Base-by-base conservation (phyloP, 2,329 filamentous ascomycete species). In the Apiospora malaysiana region DNA sequence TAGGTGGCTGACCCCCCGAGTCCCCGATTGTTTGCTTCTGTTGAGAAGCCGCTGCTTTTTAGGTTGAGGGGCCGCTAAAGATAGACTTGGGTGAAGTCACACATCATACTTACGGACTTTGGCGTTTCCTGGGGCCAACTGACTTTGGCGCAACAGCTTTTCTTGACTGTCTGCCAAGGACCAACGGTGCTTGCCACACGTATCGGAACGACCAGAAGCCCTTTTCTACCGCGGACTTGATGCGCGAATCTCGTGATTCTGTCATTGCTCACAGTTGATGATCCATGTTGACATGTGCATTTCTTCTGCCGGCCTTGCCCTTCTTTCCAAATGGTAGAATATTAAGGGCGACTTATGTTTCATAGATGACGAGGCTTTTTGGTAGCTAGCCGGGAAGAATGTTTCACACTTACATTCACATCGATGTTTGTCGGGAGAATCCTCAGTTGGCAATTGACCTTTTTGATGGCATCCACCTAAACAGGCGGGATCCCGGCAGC, bases 41-140 rank as follows among this genome's bases (percentile, higher is more conserved):
- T 63, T 63, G 56, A 63, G 56, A 63, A 40, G 21, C 32, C 56
- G 56, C 10, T 4, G 32, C 1, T 6, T 23, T 63, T 40, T 40
- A 40, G 37, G 27, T 21, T 40, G 21, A 32, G 12, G 56, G 27
- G 32, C 56, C 56, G 56, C 32, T 63, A 63, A 63, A 63, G 32
- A 63, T 40, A 63, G 56, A 63, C 56, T n/a, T 40, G 27, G 27
- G 56, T 63, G 56, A 63, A 63, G 56, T 63, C 56, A 63, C 40
- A 63, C 56, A 63, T 40, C 18, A 63, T 40, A 21, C 16, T n/a
- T 56, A 63, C 27, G 8, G 8, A 37, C 23, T 51, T 3, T 40
- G 32, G 32, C 56, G 9, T 63, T 40, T 40, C 27, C 51, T 37
- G 51, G 16, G 32, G 27, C 51, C 51, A 21, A 59, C 51, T 59